These are phyloP conservation scores for Canna indica DNA, from an alignment of 176 grass and related monocot genomes.

Conservation along the genomic window DNA sequence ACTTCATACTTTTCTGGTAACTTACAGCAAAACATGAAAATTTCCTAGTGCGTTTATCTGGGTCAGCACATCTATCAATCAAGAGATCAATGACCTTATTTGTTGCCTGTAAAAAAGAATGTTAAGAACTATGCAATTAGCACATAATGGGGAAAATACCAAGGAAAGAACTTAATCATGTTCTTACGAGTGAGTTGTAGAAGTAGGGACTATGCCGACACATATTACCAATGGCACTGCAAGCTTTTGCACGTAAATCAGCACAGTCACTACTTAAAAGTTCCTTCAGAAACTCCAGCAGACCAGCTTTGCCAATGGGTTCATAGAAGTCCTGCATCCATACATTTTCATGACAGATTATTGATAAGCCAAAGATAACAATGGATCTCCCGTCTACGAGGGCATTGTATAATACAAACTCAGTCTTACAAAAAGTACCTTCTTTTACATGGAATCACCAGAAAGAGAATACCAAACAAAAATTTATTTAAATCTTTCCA, in stretches of 20 bases:
- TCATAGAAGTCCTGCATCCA: conserved; percentile 70
- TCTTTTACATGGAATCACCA: neutral
- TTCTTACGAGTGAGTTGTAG: conserved; percentile 78
- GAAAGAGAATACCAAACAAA: neutral
- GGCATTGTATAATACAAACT: neutral
- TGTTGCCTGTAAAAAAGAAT: conserved; percentile 40
- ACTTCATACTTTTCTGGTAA: conserved; percentile 5
- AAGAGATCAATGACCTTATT: conserved; percentile 65
- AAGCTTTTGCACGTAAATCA: conserved; percentile 95
- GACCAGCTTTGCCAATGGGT: conserved; percentile 61
- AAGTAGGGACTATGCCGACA: conserved; percentile 87
- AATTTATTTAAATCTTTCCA: neutral
- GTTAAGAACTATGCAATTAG: conserved; percentile 1
- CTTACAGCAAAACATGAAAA: conserved; percentile 99
- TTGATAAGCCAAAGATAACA: neutral
- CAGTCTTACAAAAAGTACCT: neutral
- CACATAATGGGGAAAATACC: neutral
- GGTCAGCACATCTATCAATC: conserved; percentile 83
- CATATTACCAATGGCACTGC: conserved; percentile 98
- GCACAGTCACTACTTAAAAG: conserved; percentile 50
- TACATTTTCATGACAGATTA: conserved; percentile 1
- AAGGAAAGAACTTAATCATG: neutral
- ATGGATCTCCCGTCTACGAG: neutral
- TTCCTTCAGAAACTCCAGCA: conserved; percentile 62
- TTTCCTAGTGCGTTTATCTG: conserved; percentile 81